Percentiles rank a stretch among this genome's conserved stretches.
Evolutionary conservation across 106 monocot species (phyloP).

Genomic region (Vanilla planifolia): DNA sequence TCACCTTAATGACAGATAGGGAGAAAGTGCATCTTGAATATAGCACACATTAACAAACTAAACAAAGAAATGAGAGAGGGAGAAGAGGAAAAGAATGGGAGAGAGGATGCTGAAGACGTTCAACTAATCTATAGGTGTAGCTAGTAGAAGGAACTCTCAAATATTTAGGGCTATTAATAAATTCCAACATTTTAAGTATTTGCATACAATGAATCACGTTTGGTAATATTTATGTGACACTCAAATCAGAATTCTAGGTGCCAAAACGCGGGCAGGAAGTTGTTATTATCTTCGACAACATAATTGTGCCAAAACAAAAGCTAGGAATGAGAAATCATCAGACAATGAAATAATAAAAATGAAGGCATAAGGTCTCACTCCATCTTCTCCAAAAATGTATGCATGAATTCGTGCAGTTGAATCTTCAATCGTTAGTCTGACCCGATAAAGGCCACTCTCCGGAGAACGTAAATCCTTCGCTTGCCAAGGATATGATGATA

Average conservation of each 20-base stretch:
- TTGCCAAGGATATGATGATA: slow-evolving; percentile 48
- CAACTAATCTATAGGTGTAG: too few relatives aligned
- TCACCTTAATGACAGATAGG: too few relatives aligned
- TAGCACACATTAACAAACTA: too few relatives aligned
- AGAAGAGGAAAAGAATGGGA: too few relatives aligned
- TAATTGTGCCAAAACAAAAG: not conserved
- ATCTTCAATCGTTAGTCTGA: slow-evolving; percentile 61
- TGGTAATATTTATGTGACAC: not conserved
- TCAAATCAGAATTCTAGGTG: not conserved
- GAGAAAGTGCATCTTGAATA: too few relatives aligned
- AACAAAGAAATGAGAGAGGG: too few relatives aligned
- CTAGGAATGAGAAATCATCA: not conserved
- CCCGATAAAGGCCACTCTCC: slow-evolving; percentile 17
- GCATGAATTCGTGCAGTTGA: slow-evolving; percentile 76
- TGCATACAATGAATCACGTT: not conserved
- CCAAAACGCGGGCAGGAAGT: not conserved
- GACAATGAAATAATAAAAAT: not conserved
- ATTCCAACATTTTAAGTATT: too few relatives aligned
- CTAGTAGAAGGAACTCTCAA: too few relatives aligned
- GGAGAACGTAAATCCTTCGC: slow-evolving; percentile 22
- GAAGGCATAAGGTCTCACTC: slow-evolving; percentile 21
- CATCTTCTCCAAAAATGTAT: slow-evolving; percentile 42
- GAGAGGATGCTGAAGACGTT: too few relatives aligned
- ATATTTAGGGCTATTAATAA: too few relatives aligned
- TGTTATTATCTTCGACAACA: not conserved